Conservation (phyloP, 805 yeast genomes). For the Saccharomycopsis synnaedendra region DNA sequence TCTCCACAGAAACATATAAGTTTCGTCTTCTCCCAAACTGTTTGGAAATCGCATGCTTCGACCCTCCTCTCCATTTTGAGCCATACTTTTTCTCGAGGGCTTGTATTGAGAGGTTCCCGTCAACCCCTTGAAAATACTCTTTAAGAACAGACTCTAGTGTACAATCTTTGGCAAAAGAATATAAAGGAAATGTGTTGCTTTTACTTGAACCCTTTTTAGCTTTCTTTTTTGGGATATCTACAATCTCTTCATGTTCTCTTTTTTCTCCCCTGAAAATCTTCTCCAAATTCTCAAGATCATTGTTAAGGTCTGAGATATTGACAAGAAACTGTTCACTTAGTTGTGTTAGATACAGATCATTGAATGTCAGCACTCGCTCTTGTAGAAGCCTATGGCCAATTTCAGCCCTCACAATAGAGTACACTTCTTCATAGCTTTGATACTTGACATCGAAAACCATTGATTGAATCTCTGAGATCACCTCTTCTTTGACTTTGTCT, state of each 20-base stretch:
- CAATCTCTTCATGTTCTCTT: neutral
- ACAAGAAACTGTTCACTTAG: constrained; percentile 8
- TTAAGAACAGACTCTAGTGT: constrained; percentile 15
- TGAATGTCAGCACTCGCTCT: neutral
- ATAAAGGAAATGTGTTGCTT: constrained; percentile 3
- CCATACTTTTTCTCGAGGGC: constrained; percentile 30
- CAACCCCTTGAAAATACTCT: constrained; percentile 29
- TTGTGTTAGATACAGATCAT: constrained; percentile 1
- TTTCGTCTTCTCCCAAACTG: constrained; percentile 24
- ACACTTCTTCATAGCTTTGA: no score
- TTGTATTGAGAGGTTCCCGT: constrained; percentile 30
- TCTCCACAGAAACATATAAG: constrained; percentile 6
- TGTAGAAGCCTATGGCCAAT: no score
- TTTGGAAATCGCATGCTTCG: constrained; percentile 24
- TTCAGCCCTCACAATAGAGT: no score
- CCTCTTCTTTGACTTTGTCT: no score
- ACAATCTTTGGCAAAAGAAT: neutral
- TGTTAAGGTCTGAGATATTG: constrained; percentile 8
- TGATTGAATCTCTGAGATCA: no score
- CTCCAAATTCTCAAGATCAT: constrained; percentile 11
- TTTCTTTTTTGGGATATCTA: neutral
- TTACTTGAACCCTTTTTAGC: neutral
- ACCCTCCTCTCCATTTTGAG: constrained; percentile 29
- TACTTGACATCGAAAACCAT: no score
- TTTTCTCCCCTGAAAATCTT: constrained; percentile 1